A percentile compares a stretch with the other conserved stretches of the same genome.
Conservation (phyloP, 108 stramenopile genomes). For the Nitzschia putrida region DNA sequence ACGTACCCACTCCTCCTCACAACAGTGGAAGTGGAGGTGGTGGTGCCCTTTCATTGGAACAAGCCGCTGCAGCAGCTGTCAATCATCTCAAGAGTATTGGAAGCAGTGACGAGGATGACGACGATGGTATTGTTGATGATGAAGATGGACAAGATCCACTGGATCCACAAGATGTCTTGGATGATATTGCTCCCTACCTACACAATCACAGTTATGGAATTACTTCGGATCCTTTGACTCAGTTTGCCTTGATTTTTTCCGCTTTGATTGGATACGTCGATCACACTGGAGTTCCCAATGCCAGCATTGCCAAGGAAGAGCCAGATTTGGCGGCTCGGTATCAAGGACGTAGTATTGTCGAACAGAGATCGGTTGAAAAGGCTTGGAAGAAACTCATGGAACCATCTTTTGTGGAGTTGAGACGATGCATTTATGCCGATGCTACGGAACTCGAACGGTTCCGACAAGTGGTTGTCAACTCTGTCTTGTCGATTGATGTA, state of each 20-base stretch:
- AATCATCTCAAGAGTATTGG: no score
- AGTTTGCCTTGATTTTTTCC: constrained; percentile 55
- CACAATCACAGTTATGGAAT: constrained; percentile 60
- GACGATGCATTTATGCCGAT: constrained; percentile 30
- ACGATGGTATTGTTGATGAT: neutral
- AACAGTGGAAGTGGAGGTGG: no score
- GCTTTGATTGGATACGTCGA: constrained; percentile 48
- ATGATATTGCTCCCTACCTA: constrained; percentile 1
- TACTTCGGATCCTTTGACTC: constrained; percentile 61
- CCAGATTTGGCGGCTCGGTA: constrained; percentile 26
- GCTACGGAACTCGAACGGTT: constrained; percentile 37
- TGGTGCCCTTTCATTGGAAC: no score
- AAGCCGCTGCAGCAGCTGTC: no score
- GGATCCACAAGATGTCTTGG: neutral
- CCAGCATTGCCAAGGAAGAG: constrained; percentile 27
- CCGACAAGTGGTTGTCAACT: constrained; percentile 43
- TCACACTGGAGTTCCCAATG: constrained; percentile 43
- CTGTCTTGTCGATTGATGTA: constrained; percentile 36
- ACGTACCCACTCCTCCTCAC: no score
- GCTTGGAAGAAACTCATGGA: constrained; percentile 49
- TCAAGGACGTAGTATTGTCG: constrained; percentile 35
- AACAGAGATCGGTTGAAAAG: constrained; percentile 37
- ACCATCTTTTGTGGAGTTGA: constrained; percentile 27
- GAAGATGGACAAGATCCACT: neutral
- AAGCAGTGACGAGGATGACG: constrained; percentile 6